Evolutionary conservation across 768 basidiomycete genomes (phyloP).

Genomic region (Tulasnella sp.): DNA sequence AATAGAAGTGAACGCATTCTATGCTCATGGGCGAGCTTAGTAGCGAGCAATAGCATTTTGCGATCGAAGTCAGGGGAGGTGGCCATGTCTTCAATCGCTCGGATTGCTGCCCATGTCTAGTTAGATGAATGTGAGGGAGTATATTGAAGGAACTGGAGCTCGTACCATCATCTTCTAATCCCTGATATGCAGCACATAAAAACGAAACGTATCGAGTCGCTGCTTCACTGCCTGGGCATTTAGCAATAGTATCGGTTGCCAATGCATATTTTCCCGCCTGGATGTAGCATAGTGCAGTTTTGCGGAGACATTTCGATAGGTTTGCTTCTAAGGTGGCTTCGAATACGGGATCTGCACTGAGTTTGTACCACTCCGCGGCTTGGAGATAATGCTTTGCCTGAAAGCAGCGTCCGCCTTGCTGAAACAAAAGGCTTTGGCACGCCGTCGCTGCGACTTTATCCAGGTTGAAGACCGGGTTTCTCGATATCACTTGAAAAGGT

Average conservation of each 20-base stretch:
- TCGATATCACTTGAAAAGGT: slow-evolving; percentile 16
- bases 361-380: slow-evolving; percentile 82
- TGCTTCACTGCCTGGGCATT: slow-evolving; percentile 74
- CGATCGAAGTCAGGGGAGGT: slow-evolving; percentile 79
- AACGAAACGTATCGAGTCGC: slow-evolving; percentile 77
- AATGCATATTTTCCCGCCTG: slow-evolving; percentile 72
- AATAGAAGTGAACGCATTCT: slow-evolving; percentile 75
- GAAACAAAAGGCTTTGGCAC: slow-evolving; percentile 42
- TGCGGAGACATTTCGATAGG: slow-evolving; percentile 74
- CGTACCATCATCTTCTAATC: slow-evolving; percentile 84
- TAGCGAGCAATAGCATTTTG: slow-evolving; percentile 81
- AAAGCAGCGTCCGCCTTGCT: slow-evolving; percentile 71
- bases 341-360: slow-evolving; percentile 71
- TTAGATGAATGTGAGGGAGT: not conserved
- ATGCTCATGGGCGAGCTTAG: slow-evolving; percentile 78
- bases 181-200: slow-evolving; percentile 77
- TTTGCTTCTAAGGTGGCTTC: slow-evolving; percentile 55
- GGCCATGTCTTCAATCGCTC: slow-evolving; percentile 70
- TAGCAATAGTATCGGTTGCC: slow-evolving; percentile 70
- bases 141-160: not conserved
- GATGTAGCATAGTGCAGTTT: slow-evolving; percentile 82
- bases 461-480: slow-evolving; percentile 24
- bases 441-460: slow-evolving; percentile 31
- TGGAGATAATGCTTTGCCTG: slow-evolving; percentile 70
- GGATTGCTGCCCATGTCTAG: slow-evolving; percentile 36